Evolutionary conservation across 495 filamentous ascomycete species (phyloP), one percentile per base, ranked within the genome.

Genomic region (Lophium mytilinum): DNA sequence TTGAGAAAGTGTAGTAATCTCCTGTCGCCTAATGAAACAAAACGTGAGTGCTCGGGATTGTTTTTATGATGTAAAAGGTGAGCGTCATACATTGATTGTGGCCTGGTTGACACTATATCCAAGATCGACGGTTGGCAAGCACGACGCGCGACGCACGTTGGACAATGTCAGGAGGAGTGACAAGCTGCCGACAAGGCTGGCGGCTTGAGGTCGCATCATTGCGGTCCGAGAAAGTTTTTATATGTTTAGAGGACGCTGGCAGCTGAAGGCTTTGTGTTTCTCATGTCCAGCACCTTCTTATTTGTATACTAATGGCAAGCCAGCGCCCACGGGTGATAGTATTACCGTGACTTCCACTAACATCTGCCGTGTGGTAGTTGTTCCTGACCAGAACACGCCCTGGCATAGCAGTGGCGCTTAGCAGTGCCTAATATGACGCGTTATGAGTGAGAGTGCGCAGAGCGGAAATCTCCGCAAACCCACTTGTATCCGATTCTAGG

Each of bases 401-500:
- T 30, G 6, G 24, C 24, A 30, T 30, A 30, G 24, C 2, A 30
- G 24, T 30, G 24, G 24, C 24, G 24, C 24, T 30, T 30, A 30
- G 6, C 6, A 30, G 6, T 30, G 24, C 24, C 24, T 6, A 30
- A 30, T 30, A 30, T 6, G 24, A 30, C 24, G n/a, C n/a, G n/a
- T n/a, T n/a, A n/a, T n/a, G n/a, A n/a, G n/a, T n/a, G n/a, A n/a
- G n/a, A n/a, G n/a, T n/a, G n/a, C n/a, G n/a, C n/a, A n/a, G n/a
- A n/a, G n/a, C n/a, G n/a, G n/a, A n/a, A n/a, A n/a, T n/a, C n/a
- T n/a, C n/a, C n/a, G n/a, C n/a, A n/a, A n/a, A n/a, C n/a, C 17
- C 59, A 62, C 33, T 58, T 58, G 11, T 62, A 61, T 42, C 55
- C 58, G 24, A 58, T 61, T 51, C 50, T 54, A 8, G 63, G 55